These are phyloP conservation scores for Colletotrichum kahawae DNA, from an alignment of 2,329 filamentous ascomycete species.

Conservation along the genomic window DNA sequence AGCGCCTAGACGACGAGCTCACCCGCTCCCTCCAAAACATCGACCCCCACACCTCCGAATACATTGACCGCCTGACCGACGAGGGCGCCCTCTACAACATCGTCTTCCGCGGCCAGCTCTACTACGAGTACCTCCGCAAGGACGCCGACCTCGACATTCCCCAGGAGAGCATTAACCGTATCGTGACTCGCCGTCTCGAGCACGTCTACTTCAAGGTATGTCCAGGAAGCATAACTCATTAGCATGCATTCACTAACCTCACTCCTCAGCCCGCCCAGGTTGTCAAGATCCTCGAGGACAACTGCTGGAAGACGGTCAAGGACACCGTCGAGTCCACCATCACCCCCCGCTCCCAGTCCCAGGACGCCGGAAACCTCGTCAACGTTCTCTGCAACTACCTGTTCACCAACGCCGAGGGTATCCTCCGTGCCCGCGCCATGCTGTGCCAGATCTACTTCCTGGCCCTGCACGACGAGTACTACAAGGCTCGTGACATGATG, in stretches of 20 bases:
- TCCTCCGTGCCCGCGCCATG: conserved; percentile 95
- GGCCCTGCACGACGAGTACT: conserved; percentile 96
- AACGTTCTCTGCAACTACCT: conserved; percentile 93
- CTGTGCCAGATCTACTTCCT: conserved; percentile 99
- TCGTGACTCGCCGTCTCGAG: conserved; percentile 92
- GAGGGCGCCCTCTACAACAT: conserved; percentile 91
- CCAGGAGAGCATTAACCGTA: conserved; percentile 89
- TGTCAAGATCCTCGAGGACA: conserved; percentile 91
- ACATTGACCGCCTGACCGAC: conserved; percentile 92
- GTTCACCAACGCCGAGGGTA: conserved; percentile 92
- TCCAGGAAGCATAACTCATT: neutral
- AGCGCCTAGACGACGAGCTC: conserved; percentile 96
- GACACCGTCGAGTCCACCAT: conserved; percentile 75
- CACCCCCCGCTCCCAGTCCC: conserved; percentile 72
- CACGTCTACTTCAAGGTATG: conserved; percentile 97
- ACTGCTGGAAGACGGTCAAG: conserved; percentile 85
- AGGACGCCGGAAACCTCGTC: conserved; percentile 78
- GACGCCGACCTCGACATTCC: conserved; percentile 72
- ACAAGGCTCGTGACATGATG: conserved; percentile 98
- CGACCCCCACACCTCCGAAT: conserved; percentile 97
- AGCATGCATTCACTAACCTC: conserved; percentile 22
- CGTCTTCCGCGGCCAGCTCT: conserved; percentile 86
- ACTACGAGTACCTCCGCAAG: conserved; percentile 82
- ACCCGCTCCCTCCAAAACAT: conserved; percentile 97
- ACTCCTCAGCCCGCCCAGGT: conserved; percentile 77